Evolutionary conservation across 768 basidiomycete species (phyloP).

Genomic region (Naganishia vaughanmartiniae): DNA sequence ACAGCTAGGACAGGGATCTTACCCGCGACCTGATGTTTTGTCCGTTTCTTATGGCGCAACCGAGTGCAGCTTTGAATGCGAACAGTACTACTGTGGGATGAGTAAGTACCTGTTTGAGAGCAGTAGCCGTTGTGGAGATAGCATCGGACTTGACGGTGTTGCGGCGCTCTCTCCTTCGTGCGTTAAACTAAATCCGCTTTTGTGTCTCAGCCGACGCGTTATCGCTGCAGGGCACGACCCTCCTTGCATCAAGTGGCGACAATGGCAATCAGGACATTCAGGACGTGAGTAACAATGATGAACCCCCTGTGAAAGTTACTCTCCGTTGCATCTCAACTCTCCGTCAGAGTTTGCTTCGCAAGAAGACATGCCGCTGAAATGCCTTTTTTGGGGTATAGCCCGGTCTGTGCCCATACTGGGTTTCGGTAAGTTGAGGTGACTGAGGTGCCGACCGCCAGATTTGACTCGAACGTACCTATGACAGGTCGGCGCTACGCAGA

Average conservation of each 20-base stretch:
- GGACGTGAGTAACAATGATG: not conserved
- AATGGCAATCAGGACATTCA: constrained; percentile 21
- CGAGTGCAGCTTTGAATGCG: constrained; percentile 15
- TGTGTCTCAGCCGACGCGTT: not conserved
- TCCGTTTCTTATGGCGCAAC: constrained; percentile 5
- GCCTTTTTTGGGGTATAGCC: not conserved
- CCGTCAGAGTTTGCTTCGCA: no score
- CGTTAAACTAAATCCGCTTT: not conserved
- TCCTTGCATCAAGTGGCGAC: constrained; percentile 13
- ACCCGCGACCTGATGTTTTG: constrained; percentile 16
- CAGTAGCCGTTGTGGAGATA: no score
- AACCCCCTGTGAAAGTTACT: no score
- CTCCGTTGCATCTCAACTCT: no score
- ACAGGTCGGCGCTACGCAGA: constrained; percentile 18
- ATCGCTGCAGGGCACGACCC: not conserved
- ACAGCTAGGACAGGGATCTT: not conserved
- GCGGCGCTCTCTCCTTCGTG: not conserved
- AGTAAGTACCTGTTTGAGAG: not conserved
- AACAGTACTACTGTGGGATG: constrained; percentile 13
- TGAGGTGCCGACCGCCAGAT: not conserved
- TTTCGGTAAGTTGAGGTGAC: not conserved
- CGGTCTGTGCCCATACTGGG: constrained; percentile 10
- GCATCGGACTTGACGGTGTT: not conserved
- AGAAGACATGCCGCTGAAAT: not conserved
- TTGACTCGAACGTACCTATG: no score